Evolutionary conservation across 257 asterid genomes (phyloP).

Genomic region (Fraxinus americana): DNA sequence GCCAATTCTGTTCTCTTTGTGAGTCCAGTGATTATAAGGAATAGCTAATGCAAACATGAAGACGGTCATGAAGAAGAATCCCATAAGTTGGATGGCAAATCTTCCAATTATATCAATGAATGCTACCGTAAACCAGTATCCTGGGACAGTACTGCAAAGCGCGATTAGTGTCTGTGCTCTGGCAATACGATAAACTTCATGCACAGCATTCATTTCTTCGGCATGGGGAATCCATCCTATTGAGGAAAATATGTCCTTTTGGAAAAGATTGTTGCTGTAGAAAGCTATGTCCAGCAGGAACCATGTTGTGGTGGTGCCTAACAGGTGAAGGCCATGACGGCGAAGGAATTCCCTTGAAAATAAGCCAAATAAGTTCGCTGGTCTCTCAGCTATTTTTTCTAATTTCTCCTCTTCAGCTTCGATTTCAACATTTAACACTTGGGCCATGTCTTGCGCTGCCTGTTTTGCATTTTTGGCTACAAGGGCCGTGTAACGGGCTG

Average conservation of each 20-base stretch:
- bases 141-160: slow-evolving; percentile 42
- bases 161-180: slow-evolving; percentile 48
- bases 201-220: slow-evolving; percentile 33
- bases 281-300: too few species aligned
- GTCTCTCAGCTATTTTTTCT: slow-evolving; percentile 3
- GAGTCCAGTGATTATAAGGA: slow-evolving; percentile 44
- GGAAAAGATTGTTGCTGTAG: slow-evolving; percentile 49
- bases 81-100: slow-evolving; percentile 44
- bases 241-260: slow-evolving; percentile 44
- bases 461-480: too few species aligned
- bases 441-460: slow-evolving; percentile 65
- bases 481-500: too few species aligned
- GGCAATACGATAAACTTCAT: slow-evolving; percentile 41
- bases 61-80: slow-evolving; percentile 49
- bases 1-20: slow-evolving; percentile 38
- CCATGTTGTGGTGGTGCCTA: slow-evolving; percentile 45
- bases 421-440: slow-evolving; percentile 58
- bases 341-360: slow-evolving; percentile 34
- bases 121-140: slow-evolving; percentile 44
- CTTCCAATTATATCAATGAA: slow-evolving; percentile 44
- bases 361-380: slow-evolving; percentile 39
- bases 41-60: slow-evolving; percentile 48
- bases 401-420: slow-evolving; percentile 53
- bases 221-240: slow-evolving; percentile 42
- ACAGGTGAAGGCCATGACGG: slow-evolving; percentile 51